phyloP scores from a whole-genome alignment of 768 basidiomycete genomes.

The Rhodotorula babjevae region DNA sequence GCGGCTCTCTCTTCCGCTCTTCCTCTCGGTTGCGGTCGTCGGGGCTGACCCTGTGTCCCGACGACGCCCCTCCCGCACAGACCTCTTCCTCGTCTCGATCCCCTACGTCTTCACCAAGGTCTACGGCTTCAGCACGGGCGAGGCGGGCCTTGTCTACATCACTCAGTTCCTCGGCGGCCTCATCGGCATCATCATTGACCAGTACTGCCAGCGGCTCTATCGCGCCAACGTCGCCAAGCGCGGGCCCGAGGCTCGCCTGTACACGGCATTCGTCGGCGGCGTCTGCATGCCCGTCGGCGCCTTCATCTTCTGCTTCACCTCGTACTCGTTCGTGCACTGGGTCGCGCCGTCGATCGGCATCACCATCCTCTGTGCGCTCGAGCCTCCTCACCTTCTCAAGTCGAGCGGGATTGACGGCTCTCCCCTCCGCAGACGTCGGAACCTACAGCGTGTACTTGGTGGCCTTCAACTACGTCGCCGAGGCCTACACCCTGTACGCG shows the following conservation, averaged over 20 bases:
- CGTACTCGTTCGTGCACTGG: constrained; percentile 44
- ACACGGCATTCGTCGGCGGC: constrained; percentile 19
- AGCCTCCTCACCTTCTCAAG: neutral
- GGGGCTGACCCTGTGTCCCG: constrained; percentile 37
- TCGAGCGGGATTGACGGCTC: too few species aligned
- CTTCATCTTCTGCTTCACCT: constrained; percentile 48
- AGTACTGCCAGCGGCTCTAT: constrained; percentile 21
- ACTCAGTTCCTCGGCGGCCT: constrained; percentile 7
- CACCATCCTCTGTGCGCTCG: constrained; percentile 40
- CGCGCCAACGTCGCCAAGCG: constrained; percentile 21
- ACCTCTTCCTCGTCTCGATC: constrained; percentile 57
- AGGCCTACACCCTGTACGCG: constrained; percentile 45
- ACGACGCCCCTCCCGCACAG: constrained; percentile 63
- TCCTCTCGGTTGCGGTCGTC: neutral
- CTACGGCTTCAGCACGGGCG: constrained; percentile 24
- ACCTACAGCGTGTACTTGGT: constrained; percentile 41
- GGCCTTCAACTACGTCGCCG: constrained; percentile 39
- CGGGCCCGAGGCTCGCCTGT: constrained; percentile 33
- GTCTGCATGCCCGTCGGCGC: constrained; percentile 40
- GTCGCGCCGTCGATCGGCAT: constrained; percentile 47
- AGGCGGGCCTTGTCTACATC: constrained; percentile 30
- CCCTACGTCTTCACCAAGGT: constrained; percentile 16
- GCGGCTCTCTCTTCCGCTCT: neutral
- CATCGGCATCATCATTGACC: constrained; percentile 15
- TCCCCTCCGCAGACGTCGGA: neutral